phyloP scores from a whole-genome alignment of 495 filamentous ascomycete species.

The Neurospora hispaniola region DNA sequence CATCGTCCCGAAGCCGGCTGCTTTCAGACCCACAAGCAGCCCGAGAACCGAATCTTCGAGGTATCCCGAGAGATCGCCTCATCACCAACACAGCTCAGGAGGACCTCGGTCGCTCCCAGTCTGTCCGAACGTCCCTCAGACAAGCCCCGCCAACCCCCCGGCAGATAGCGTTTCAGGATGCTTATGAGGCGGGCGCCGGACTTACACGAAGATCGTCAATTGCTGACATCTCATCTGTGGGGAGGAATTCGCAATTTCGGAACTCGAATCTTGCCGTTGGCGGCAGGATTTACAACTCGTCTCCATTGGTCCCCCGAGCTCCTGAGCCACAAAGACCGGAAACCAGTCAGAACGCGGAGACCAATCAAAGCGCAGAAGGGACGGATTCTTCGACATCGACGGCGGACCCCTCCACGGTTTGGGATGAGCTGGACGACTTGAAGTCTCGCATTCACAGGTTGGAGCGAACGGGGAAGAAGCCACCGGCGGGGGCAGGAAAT shows the following conservation, averaged over 20 bases:
- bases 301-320: conserved; percentile 43
- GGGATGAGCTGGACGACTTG: conserved; percentile 95
- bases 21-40: conserved; percentile 20
- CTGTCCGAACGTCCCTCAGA: conserved; percentile 13
- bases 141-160: conserved; percentile 35
- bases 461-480: conserved; percentile 82
- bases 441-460: conserved; percentile 88
- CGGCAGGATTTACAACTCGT: conserved; percentile 42
- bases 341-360: conserved; percentile 19
- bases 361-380: conserved; percentile 37
- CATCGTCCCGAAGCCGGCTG: conserved; percentile 19
- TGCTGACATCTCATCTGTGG: conserved; percentile 1
- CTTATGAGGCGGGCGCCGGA: conserved; percentile 26
- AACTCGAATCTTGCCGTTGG: conserved; percentile 46
- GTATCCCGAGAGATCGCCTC: not conserved
- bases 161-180: conserved; percentile 31
- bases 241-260: conserved; percentile 37
- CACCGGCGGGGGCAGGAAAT: conserved; percentile 66
- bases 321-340: conserved; percentile 26
- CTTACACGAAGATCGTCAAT: not conserved
- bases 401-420: conserved; percentile 82
- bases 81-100: conserved; percentile 2
- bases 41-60: conserved; percentile 10
- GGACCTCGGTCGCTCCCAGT: conserved; percentile 10
- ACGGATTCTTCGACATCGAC: conserved; percentile 80